Base-by-base conservation (phyloP, 257 asterid species). In the Rauvolfia tetraphylla region DNA sequence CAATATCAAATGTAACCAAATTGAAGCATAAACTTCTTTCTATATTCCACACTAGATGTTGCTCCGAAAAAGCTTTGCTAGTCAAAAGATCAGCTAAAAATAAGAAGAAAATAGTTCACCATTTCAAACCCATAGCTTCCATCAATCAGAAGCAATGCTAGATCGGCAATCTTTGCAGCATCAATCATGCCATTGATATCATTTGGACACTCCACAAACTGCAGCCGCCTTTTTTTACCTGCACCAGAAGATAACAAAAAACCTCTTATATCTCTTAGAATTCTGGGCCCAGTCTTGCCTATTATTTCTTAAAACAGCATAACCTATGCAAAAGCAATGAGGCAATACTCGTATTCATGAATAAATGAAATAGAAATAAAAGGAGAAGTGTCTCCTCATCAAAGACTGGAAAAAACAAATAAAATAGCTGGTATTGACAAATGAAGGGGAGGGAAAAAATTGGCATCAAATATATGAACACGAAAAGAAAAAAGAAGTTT, bases 91-190 rank as follows among this genome's bases (percentile, higher is more conserved):
- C 48, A 48, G 23, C 63, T 46, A 49, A 49, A 17, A 14, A 20
- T 4, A 2, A 9, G 42, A 4, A 49, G n/a, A 44, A 71, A 25
- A 78, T 78, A 67, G 23, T 89, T 86, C 83, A 95, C 99, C 98
- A 95, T 92, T 86, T 95, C 99, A 87, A 95, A 95, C 36, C 99
- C 99, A 89, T 93, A 95, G 89, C 97, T 93, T 80, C 98, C 98
- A 72, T 95, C 99, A 78, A 95, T 91, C 69, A 95, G 96, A 61
- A 95, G 97, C 86, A 95, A 86, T 71, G 98, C 98, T 56, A 95
- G 82, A 87, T 95, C 98, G 80, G 97, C 98, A 81, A 88, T 77
- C 81, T 93, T 95, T 25, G 98, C 99, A 86, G 94, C 94, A 85
- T 95, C 99, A 77, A 95, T 95, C 99, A 95, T 95, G 81, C 98